Evolutionary conservation across 805 yeast genomes (phyloP).

Genomic region (Ogataea pignaliae): DNA sequence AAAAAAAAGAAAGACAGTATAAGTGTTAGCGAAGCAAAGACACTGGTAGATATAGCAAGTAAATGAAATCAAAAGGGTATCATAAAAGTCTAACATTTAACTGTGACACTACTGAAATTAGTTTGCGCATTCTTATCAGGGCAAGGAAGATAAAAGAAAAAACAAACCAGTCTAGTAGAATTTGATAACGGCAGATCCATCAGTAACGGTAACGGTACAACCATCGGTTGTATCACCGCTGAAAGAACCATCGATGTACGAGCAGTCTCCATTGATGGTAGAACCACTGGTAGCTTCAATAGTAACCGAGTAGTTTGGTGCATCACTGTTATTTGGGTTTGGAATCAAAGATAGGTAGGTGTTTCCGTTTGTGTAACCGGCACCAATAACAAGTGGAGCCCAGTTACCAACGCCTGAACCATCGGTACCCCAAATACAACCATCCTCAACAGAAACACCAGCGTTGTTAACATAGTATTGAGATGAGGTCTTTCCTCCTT

Average conservation of each 20-base stretch:
- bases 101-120: too few species aligned
- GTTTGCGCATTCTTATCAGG: too few species aligned
- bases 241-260: slow-evolving; percentile 38
- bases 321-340: slow-evolving; percentile 61
- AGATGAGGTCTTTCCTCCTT: slow-evolving; percentile 60
- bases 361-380: slow-evolving; percentile 56
- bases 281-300: slow-evolving; percentile 65
- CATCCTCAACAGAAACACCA: slow-evolving; percentile 63
- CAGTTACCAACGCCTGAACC: slow-evolving; percentile 68
- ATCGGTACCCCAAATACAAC: slow-evolving; percentile 66
- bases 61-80: not conserved
- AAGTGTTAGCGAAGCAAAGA: too few species aligned
- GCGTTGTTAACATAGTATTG: slow-evolving; percentile 77
- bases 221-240: slow-evolving; percentile 66
- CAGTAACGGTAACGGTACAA: slow-evolving; percentile 58
- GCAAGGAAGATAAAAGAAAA: not conserved
- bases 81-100: too few species aligned
- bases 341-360: slow-evolving; percentile 72
- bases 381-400: slow-evolving; percentile 78
- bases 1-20: not conserved
- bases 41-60: not conserved
- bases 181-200: slow-evolving; percentile 32
- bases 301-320: slow-evolving; percentile 67
- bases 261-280: slow-evolving; percentile 36
- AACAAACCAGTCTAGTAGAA: slow-evolving; percentile 19